Percentiles rank a stretch among this genome's conserved stretches.
Evolutionary conservation across 371 early-diverging fungal species (phyloP).

Genomic region (Rhizomucor pusillus): DNA sequence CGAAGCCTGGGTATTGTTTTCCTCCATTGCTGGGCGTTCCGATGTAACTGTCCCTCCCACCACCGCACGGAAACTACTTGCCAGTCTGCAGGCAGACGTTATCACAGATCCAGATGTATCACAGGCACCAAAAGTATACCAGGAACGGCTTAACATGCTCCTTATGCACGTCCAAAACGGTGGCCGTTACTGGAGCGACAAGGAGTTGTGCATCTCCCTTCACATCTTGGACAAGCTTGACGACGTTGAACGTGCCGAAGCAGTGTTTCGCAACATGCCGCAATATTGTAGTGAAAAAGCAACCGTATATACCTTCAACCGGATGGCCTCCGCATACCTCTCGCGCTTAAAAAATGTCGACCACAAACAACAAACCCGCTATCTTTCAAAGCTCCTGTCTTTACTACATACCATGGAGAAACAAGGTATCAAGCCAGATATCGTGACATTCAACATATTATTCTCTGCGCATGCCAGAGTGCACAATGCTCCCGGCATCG

Average conservation of each 20-base stretch:
- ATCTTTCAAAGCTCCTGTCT: conserved; percentile 21
- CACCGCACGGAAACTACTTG: conserved; percentile 15
- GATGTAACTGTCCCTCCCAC: conserved; percentile 5
- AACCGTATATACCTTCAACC: conserved; percentile 23
- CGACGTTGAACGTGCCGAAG: conserved; percentile 25
- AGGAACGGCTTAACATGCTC: conserved; percentile 20
- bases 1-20: conserved; percentile 30
- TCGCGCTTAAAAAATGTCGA: conserved; percentile 21
- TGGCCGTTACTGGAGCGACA: conserved; percentile 13
- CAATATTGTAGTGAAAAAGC: conserved; percentile 17
- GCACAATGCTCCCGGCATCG: conserved; percentile 14
- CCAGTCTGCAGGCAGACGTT: conserved; percentile 19
- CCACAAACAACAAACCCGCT: conserved; percentile 14
- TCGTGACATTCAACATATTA: conserved; percentile 26
- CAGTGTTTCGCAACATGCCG: conserved; percentile 21
- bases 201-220: conserved; percentile 22
- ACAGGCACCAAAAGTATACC: conserved; percentile 15
- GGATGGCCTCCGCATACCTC: conserved; percentile 27
- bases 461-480: conserved; percentile 23
- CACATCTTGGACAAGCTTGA: conserved; percentile 28
- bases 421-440: conserved; percentile 17
- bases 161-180: conserved; percentile 11
- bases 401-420: conserved; percentile 20
- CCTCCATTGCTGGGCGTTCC: conserved; percentile 6
- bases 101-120: conserved; percentile 7